These are phyloP conservation scores for Cladosporium halotolerans DNA, from an alignment of 2,329 filamentous ascomycete species.

Conservation along the genomic window DNA sequence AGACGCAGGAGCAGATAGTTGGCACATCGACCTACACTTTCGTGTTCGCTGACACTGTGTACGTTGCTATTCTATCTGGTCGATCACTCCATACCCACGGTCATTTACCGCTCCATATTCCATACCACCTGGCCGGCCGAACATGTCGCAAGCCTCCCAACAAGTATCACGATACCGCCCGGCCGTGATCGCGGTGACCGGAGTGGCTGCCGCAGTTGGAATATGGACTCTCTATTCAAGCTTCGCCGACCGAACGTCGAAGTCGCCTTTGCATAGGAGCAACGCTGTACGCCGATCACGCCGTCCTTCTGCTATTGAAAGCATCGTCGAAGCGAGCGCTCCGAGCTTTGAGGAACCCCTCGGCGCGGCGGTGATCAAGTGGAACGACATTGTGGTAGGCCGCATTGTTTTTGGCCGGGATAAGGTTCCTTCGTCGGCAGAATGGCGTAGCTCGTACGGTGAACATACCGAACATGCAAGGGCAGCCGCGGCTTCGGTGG, in stretches of 20 bases:
- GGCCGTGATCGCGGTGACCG: slow-evolving; percentile 51
- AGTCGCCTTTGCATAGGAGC: slow-evolving; percentile 51
- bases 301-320: neutral
- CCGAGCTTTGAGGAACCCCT: slow-evolving; percentile 13
- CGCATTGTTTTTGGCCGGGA: slow-evolving; percentile 4
- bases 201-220: slow-evolving; percentile 51
- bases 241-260: slow-evolving; percentile 27
- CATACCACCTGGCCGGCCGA: neutral
- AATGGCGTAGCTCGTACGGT: slow-evolving; percentile 2
- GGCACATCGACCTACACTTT: too few relatives aligned
- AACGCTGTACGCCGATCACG: slow-evolving; percentile 56
- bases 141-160: slow-evolving; percentile 6
- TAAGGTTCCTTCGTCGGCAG: neutral
- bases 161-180: slow-evolving; percentile 35
- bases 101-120: too few relatives aligned
- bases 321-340: neutral
- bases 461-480: neutral
- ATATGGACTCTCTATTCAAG: slow-evolving; percentile 53
- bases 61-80: too few relatives aligned
- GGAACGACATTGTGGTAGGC: neutral
- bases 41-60: too few relatives aligned
- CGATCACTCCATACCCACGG: too few relatives aligned
- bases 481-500: neutral
- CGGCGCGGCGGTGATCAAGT: neutral
- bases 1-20: too few relatives aligned